A percentile compares a stretch with the other conserved stretches of the same genome.
phyloP scores from a whole-genome alignment of 2,329 filamentous ascomycete species.

The Arthrobotrys megalospora region DNA sequence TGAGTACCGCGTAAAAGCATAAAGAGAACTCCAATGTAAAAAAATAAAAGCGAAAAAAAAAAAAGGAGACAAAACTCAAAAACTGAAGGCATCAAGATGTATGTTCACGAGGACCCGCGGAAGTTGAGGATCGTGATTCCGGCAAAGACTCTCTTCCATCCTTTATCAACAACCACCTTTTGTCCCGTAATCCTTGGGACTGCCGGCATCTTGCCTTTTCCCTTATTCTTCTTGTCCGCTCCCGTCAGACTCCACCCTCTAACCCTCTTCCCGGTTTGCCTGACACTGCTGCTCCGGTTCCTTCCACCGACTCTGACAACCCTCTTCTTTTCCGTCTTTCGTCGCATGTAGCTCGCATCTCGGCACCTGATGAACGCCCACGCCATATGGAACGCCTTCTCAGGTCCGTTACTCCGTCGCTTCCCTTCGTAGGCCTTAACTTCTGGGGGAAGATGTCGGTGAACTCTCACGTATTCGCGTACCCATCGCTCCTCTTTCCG shows the following conservation, averaged over 20 bases:
- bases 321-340: conserved; percentile 49
- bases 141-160: conserved; percentile 43
- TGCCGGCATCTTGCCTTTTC: conserved; percentile 41
- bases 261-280: conserved; percentile 55
- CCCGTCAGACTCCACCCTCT: conserved; percentile 53
- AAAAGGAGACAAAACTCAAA: background rate
- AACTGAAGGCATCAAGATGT: background rate
- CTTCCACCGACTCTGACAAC: conserved; percentile 40
- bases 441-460: conserved; percentile 56
- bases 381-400: conserved; percentile 60
- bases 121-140: conserved; percentile 29
- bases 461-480: conserved; percentile 55
- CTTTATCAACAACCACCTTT: conserved; percentile 8
- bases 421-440: conserved; percentile 48
- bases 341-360: conserved; percentile 53
- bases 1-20: conserved; percentile 27
- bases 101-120: conserved; percentile 1
- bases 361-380: conserved; percentile 58
- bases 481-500: conserved; percentile 45
- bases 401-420: conserved; percentile 55
- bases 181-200: background rate
- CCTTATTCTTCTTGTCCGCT: conserved; percentile 32
- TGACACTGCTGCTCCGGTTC: conserved; percentile 50
- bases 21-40: conserved; percentile 17
- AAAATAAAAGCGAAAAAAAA: conserved; percentile 6